Evolutionary conservation across 2,329 filamentous ascomycete genomes (phyloP), one percentile per base, ranked within the genome.

Genomic region (Clonostachys byssicola): DNA sequence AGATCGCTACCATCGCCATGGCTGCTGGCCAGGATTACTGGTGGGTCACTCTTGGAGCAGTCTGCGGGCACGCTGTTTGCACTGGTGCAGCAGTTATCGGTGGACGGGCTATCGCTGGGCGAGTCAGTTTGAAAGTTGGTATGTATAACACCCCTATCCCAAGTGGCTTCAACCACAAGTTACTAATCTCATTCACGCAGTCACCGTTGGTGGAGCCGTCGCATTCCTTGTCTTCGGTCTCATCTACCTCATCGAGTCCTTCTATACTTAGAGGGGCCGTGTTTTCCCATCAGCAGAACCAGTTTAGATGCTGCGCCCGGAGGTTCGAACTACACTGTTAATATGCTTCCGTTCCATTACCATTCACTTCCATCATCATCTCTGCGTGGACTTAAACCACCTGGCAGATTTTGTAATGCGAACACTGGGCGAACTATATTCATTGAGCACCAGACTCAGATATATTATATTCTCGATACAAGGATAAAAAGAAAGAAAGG

Each of bases 1-100:
- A 99, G 71, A 97, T 99, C 60, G 94, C 94, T 18, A 99, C 94
- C 1, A 95, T 99, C 62, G 94, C 94, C 46, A 99, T 99, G 94
- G 94, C 94, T 44, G 92, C 94, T 34, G 94, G 94, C 17, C 89
- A 95, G 66, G 94, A 99, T 64, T 99, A 97, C 67, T 97, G 92
- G 92, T 96, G 91, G 88, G 94, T 99, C 35, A 96, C 91, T 5
- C 75, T 91, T 42, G 94, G 94, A 49, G 92, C 94, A 2, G 81
- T 94, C 35, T 76, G 81, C 42, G 94, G 94, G 10, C 94, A 99
- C 66, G 87, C 82, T 42, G 81, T 92, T 54, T 99, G 94, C 72
- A 97, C 94, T 7, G 86, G 88, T 42, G 85, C 90, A 18, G 94
- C 94, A 40, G 94, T 99, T 38, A 78, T 99, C 51, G 94, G 94